Base-by-base conservation (phyloP, 257 asterid species). In the Ilex aquifolium region DNA sequence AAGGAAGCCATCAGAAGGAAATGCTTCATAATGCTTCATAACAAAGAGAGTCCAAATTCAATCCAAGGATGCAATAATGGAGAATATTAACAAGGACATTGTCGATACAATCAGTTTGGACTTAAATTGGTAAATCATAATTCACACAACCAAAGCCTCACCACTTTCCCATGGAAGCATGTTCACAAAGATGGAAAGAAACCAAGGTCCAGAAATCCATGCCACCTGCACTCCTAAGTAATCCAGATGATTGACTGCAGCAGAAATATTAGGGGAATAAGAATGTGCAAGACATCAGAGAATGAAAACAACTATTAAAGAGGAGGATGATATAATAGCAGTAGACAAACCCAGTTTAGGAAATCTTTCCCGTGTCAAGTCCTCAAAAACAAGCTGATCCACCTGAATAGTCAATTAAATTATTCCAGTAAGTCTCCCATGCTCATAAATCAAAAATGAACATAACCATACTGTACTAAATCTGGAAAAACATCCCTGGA, bases 91-190 rank as follows among this genome's bases (percentile, higher is more conserved):
- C 60, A 27, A 63, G 52, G 56, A 64, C 16, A 53, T 36, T 48
- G 40, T 59, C 42, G 67, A 52, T 39, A 29, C 27, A 61, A 7
- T 32, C 7, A 44, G 36, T n/a, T 64, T 13, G 56, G 65, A 72
- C 39, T 21, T 62, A 49, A 60, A 65, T 14, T 14, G 40, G 32
- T 36, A 52, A 74, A 69, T 60, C 67, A 54, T 36, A 52, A 74
- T 66, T 60, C 67, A 54, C 55, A 65, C 56, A 44, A 71, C 56
- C 49, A 71, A 65, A 59, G 31, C 68, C 86, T 30, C 72, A 90
- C 97, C 97, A 69, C 97, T 87, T 88, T 90, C 97, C 97, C 97
- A 90, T 53, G 97, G 97, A 71, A 90, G 90, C 74, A 83, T 81
- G 76, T 90, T 90, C 39, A 85, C 85, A 52, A 83, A 90, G 66